Base-by-base conservation (phyloP, 169 alveolate genomes). In the Plasmodium chabaudi region DNA sequence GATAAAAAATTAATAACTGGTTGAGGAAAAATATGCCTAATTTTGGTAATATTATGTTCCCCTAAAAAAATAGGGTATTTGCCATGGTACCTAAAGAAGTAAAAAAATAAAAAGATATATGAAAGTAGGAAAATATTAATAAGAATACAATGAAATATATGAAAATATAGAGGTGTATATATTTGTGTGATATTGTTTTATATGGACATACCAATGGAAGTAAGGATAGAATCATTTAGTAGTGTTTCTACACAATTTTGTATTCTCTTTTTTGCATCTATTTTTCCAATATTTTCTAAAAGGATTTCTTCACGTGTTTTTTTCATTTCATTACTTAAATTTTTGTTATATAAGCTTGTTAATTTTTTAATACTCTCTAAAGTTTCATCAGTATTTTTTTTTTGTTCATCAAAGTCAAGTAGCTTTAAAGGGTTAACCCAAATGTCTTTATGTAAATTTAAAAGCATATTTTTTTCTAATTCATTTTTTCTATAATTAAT, bases 401-500 rank as follows among this genome's bases (percentile, higher is more conserved):
- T 57, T 23, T 79, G 82, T 46, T 68, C 72, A 68, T 60, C 21
- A 21, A 53, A 47, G n/a, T 94, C 98, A 93, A 95, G 72, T n/a
- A 95, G 86, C 51, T 95, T 96, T 53, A 99, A 97, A 59, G 98
- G 99, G 17, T 98, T 96, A 72, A 93, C 95, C 99, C 99, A 99
- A 46, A 94, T 96, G 82, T 97, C 96, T 92, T 97, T 98, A 91
- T 98, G 97, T 56, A 98, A 96, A 92, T 98, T 98, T 60, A 98
- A 91, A 46, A 99, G 96, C 99, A 98, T 98, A 88, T 98, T 97
- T 87, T 97, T 97, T 93, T 99, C 99, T 56, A 98, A 88, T 44
- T 97, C 98, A 86, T 97, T 98, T 89, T 98, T 98, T 86, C 99
- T 95, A 94, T 98, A 98, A 93, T 98, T 98, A 65, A 99, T 98